Evolutionary conservation across 2,329 filamentous ascomycete species (phyloP).

Genomic region (Dactylellina haptotyla): DNA sequence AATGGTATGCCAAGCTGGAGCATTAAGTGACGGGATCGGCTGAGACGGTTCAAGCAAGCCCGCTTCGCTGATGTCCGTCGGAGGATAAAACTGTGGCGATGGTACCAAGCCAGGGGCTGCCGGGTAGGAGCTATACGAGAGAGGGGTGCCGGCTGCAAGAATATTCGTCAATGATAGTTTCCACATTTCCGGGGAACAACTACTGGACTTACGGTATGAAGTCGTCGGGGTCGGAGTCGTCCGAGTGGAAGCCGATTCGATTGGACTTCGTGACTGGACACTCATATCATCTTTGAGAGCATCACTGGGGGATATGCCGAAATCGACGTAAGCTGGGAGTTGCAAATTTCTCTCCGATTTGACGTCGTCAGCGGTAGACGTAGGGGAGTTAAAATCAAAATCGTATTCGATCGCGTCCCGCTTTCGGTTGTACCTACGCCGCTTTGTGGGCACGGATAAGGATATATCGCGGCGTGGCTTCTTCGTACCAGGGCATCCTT

Average conservation of each 20-base stretch:
- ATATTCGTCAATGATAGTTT: background rate
- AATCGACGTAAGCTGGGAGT: background rate
- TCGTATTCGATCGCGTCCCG: background rate
- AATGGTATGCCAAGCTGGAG: conserved; percentile 11
- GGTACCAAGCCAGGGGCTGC: conserved; percentile 18
- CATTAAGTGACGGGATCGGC: background rate
- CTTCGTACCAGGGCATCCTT: conserved; percentile 8
- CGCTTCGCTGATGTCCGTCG: no score
- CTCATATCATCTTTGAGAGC: conserved; percentile 9
- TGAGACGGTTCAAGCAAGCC: no score
- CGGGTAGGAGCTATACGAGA: background rate
- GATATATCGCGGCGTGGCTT: background rate
- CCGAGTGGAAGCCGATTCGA: conserved; percentile 3
- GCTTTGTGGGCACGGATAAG: background rate
- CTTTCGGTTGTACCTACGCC: background rate
- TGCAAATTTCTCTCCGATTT: background rate
- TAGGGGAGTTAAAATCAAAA: background rate
- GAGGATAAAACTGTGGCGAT: background rate
- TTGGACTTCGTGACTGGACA: conserved; percentile 9
- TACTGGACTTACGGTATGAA: conserved; percentile 29
- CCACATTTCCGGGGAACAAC: background rate
- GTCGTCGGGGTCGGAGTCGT: conserved; percentile 1
- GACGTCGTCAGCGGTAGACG: background rate
- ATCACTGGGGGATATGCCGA: background rate
- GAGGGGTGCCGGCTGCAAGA: conserved; percentile 18